phyloP scores from a whole-genome alignment of 2,329 filamentous ascomycete genomes.

The Neofusicoccum kwambonambiense region DNA sequence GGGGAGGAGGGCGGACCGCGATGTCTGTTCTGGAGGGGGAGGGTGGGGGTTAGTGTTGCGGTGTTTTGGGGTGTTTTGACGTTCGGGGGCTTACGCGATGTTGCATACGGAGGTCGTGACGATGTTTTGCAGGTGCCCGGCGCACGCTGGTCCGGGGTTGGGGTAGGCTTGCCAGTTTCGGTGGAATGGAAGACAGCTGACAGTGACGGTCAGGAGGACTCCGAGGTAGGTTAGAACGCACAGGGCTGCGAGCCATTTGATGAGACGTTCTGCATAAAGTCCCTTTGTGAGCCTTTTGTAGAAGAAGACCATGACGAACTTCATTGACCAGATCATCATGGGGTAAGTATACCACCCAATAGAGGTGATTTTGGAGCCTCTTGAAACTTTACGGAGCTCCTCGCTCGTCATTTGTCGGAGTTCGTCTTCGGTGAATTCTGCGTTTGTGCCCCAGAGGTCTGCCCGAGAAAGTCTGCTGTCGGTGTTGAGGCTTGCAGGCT shows the following conservation, averaged over 20 bases:
- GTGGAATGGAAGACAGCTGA: conserved; percentile 28
- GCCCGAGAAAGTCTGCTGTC: background rate
- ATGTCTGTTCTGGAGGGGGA: too few relatives aligned
- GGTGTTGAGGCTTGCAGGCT: too few relatives aligned
- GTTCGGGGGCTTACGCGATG: conserved; percentile 19
- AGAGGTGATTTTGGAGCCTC: background rate
- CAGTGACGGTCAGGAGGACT: conserved; percentile 33
- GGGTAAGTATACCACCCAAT: conserved; percentile 28
- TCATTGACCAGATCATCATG: conserved; percentile 36
- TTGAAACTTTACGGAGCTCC: background rate
- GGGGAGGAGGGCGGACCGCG: too few relatives aligned
- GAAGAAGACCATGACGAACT: conserved; percentile 32
- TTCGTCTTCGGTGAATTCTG: background rate
- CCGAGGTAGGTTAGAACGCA: conserved; percentile 31
- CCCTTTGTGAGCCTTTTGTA: conserved; percentile 27
- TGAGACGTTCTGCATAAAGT: background rate
- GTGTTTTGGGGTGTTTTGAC: too few relatives aligned
- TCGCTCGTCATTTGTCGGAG: background rate
- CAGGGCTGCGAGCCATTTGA: background rate
- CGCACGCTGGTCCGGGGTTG: conserved; percentile 28
- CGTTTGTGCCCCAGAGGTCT: background rate
- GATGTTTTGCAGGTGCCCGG: conserved; percentile 31
- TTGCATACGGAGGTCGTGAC: conserved; percentile 30
- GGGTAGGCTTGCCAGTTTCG: conserved; percentile 32
- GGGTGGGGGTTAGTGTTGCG: too few relatives aligned